phyloP scores from a whole-genome alignment of 192 early-diverging fungal genomes.

The Linnemannia schmuckeri region DNA sequence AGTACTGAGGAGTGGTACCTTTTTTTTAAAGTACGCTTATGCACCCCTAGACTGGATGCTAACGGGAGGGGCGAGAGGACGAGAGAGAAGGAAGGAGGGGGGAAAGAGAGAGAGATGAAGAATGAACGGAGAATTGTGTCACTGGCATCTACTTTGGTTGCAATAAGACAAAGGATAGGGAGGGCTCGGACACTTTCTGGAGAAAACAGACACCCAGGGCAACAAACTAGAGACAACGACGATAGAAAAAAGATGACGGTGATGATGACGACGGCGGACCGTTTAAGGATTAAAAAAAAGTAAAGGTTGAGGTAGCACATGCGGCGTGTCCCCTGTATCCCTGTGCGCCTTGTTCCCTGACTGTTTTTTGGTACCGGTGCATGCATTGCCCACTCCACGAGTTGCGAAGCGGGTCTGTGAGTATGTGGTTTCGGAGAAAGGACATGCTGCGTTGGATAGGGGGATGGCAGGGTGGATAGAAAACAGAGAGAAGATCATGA shows the following conservation, averaged over 20 bases:
- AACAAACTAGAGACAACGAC: background rate
- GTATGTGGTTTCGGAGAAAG: background rate
- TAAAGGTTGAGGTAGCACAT: background rate
- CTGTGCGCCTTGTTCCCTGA: background rate
- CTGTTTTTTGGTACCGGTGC: background rate
- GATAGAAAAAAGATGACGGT: too few relatives aligned
- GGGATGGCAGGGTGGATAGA: background rate
- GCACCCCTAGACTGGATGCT: conserved; percentile 2
- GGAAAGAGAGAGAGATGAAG: background rate
- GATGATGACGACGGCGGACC: background rate
- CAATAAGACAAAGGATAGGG: background rate
- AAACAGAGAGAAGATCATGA: background rate
- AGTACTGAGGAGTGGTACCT: background rate
- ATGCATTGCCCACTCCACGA: background rate
- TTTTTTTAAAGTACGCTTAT: background rate
- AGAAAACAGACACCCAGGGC: background rate
- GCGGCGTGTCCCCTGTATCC: background rate
- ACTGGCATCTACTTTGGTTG: background rate
- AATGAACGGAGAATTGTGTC: background rate
- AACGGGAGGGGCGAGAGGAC: background rate
- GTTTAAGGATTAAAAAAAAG: background rate
- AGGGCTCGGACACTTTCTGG: background rate
- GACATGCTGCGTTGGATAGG: background rate
- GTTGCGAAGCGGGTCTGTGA: background rate
- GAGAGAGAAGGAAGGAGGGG: too few relatives aligned